phyloP scores from a whole-genome alignment of 257 asterid species.

The Ophiorrhiza pumila region DNA sequence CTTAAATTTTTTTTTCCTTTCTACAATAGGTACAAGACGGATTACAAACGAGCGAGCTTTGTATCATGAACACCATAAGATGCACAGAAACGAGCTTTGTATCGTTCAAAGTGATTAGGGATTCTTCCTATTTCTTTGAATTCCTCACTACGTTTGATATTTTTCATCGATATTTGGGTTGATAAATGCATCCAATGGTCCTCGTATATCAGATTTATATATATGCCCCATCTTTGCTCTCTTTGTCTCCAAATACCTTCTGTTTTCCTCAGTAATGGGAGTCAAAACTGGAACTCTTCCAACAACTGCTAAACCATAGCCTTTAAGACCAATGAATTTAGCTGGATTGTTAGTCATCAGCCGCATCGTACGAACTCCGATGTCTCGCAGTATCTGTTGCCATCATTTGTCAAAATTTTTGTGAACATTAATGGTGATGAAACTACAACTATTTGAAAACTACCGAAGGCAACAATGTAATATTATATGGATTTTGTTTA shows the following conservation, averaged over 20 bases:
- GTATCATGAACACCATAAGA: not conserved
- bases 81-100: conserved; percentile 3
- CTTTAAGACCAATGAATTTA: conserved; percentile 65
- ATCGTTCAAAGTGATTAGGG: conserved; percentile 7
- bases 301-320: conserved; percentile 75
- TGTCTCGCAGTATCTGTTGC: conserved; percentile 63
- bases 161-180: conserved; percentile 29
- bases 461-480: not conserved
- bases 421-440: not conserved
- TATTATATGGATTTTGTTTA: not conserved
- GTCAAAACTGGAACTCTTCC: conserved; percentile 76
- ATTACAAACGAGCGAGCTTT: not conserved
- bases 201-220: conserved; percentile 57
- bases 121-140: conserved; percentile 13
- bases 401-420: not conserved
- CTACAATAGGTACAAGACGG: not conserved
- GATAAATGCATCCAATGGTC: conserved; percentile 36
- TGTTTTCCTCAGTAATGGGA: conserved; percentile 78
- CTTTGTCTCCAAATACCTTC: conserved; percentile 67
- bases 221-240: conserved; percentile 75
- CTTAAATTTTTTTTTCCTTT: not conserved
- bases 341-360: conserved; percentile 93
- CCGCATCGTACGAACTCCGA: conserved; percentile 76
- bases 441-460: not conserved
- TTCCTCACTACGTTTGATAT: conserved; percentile 20